Conservation (phyloP, 305 asterid genomes). For the Rubia peregrina region DNA sequence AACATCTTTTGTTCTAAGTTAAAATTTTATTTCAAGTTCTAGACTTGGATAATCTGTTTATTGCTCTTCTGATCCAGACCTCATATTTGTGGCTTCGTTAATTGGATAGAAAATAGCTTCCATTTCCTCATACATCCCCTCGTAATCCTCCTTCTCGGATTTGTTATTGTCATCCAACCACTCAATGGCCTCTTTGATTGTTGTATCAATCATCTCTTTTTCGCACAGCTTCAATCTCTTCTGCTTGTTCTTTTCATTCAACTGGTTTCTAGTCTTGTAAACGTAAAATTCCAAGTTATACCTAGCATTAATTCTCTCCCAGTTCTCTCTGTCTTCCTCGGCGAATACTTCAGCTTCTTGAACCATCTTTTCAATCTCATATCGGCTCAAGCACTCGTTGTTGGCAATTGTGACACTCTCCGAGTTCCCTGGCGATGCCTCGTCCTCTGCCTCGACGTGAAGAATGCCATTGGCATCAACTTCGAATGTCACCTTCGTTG, state of each 20-base stretch:
- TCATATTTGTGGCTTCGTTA: constrained; percentile 60
- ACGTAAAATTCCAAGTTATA: constrained; percentile 65
- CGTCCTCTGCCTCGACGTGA: constrained; percentile 72
- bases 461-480: constrained; percentile 77
- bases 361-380: constrained; percentile 34
- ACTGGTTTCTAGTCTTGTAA: constrained; percentile 75
- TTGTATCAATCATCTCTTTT: constrained; percentile 65
- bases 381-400: constrained; percentile 67
- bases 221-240: constrained; percentile 64
- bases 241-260: constrained; percentile 69
- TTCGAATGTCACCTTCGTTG: constrained; percentile 71
- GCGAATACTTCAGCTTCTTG: constrained; percentile 80
- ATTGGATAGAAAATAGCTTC: constrained; percentile 70
- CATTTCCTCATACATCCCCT: constrained; percentile 71
- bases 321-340: constrained; percentile 68
- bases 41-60: constrained; percentile 5
- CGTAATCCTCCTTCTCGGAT: constrained; percentile 75
- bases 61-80: constrained; percentile 45
- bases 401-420: constrained; percentile 76
- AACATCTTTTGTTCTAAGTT: neutral
- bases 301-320: constrained; percentile 63
- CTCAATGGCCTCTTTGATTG: constrained; percentile 67
- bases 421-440: constrained; percentile 48
- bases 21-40: neutral
- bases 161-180: constrained; percentile 72